These are phyloP conservation scores for Thermochaetoides dissita DNA, from an alignment of 2,329 filamentous ascomycete species.

Conservation along the genomic window DNA sequence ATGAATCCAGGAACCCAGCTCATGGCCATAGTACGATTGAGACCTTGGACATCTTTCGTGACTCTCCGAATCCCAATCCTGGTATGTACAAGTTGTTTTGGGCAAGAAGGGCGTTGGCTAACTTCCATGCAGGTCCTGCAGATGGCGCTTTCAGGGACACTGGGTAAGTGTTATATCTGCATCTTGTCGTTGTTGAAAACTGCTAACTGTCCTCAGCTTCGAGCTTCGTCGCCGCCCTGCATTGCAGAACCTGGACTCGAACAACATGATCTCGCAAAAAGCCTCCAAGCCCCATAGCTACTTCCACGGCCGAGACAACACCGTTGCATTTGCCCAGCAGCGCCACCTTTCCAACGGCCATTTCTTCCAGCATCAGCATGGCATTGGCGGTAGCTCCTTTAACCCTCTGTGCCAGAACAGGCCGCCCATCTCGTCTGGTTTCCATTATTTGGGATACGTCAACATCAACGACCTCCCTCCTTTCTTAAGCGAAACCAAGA, in stretches of 20 bases:
- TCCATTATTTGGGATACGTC: background rate
- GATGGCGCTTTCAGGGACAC: slow-evolving; percentile 10
- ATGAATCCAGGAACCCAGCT: slow-evolving; percentile 2
- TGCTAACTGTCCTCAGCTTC: slow-evolving; percentile 11
- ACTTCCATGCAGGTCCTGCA: slow-evolving; percentile 1
- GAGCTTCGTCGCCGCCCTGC: slow-evolving; percentile 12
- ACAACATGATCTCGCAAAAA: slow-evolving; percentile 8
- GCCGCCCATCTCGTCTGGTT: background rate
- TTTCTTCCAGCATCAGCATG: slow-evolving; percentile 11
- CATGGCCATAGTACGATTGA: slow-evolving; percentile 9
- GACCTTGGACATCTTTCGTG: slow-evolving; percentile 15
- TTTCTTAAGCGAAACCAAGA: slow-evolving; percentile 10
- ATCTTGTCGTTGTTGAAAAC: background rate
- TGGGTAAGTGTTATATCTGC: slow-evolving; percentile 7
- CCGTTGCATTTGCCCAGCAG: slow-evolving; percentile 8
- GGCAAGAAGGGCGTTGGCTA: background rate
- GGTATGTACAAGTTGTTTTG: slow-evolving; percentile 4
- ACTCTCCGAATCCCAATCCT: slow-evolving; percentile 9
- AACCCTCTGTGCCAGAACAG: slow-evolving; percentile 10
- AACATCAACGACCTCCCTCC: too few species aligned
- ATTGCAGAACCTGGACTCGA: slow-evolving; percentile 10
- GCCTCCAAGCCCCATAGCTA: slow-evolving; percentile 6
- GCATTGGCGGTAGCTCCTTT: slow-evolving; percentile 5
- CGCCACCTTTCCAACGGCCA: slow-evolving; percentile 4
- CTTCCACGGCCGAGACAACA: slow-evolving; percentile 4